Base-by-base conservation (phyloP, 2,329 filamentous ascomycete genomes). In the Bipolaris zeicola region DNA sequence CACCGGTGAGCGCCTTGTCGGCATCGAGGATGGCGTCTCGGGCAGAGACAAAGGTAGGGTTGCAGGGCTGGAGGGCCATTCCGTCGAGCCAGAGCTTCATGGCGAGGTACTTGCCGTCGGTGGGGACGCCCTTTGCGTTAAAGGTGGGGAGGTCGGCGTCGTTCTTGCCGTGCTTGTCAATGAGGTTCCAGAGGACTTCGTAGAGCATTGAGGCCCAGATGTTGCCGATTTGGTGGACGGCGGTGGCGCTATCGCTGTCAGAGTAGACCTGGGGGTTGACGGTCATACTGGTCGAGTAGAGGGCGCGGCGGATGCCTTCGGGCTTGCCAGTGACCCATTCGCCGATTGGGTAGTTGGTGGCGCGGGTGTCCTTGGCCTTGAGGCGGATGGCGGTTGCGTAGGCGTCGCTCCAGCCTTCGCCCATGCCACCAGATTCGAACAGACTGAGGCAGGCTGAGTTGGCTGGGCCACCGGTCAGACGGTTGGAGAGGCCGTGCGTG, bases 341-440 rank as follows among this genome's bases (percentile, higher is more conserved):
- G 6, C 81, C 83, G 69, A 85, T 78, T 8, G 77, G 57, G 64
- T 82, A 84, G 69, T 82, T 71, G 1, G 69, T 81, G 3, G 55
- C 59, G 42, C 81, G 75, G 5, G 78, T 83, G 66, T 84, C 81
- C 13, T 57, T 58, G 3, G 76, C 44, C 72, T 81, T 81, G 55
- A 83, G 65, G 47, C 79, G 77, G 57, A 84, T 76, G 4, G 82
- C 80, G 0, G 79, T 80, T 5, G 83, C 83, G 71, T 81, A 81
- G 70, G 85, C 84, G 61, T 86, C 83, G 53, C 79, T 75, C 84
- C 84, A 86, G 36, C 83, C 83, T 55, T 86, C 84, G 33, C 83
- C 83, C 83, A 86, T 84, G 37, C 84, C 83, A 7, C 82, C 79
- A 1, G 80, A 73, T 57, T 86, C 83, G n/a, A 77, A 63, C 10